Evolutionary conservation across 2,329 filamentous ascomycete species (phyloP).

Genomic region (Pseudogymnoascus sp.): DNA sequence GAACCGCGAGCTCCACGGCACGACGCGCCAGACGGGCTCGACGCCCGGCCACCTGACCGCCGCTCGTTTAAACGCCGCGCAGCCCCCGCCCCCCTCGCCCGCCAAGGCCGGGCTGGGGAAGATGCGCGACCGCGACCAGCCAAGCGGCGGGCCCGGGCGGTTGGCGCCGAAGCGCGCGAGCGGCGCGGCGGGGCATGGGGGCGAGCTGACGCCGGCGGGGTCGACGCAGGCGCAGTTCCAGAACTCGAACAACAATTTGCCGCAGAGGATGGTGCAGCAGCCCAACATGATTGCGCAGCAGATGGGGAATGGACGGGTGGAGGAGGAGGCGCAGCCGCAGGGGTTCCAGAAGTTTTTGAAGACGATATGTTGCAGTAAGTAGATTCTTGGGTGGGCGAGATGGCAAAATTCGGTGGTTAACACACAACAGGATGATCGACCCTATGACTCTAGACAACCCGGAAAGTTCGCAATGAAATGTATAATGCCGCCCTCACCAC

Average conservation of each 20-base stretch:
- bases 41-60: constrained; percentile 55
- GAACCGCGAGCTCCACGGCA: constrained; percentile 73
- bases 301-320: constrained; percentile 42
- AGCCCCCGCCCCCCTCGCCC: constrained; percentile 80
- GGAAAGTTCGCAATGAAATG: background rate
- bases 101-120: constrained; percentile 70
- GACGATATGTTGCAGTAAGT: constrained; percentile 78
- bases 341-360: constrained; percentile 92
- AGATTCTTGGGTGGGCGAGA: background rate
- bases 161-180: constrained; percentile 69
- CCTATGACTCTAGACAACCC: background rate
- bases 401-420: background rate
- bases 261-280: constrained; percentile 54
- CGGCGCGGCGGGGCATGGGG: constrained; percentile 58
- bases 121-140: constrained; percentile 60
- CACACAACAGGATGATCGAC: background rate
- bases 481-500: background rate
- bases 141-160: constrained; percentile 58
- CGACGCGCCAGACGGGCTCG: constrained; percentile 53
- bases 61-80: constrained; percentile 88
- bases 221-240: constrained; percentile 96
- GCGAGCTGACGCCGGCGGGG: constrained; percentile 75
- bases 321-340: constrained; percentile 63
- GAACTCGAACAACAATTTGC: constrained; percentile 84
- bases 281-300: constrained; percentile 50